Conservation (phyloP, 2,329 filamentous ascomycete species). For the Penicillium sp. region DNA sequence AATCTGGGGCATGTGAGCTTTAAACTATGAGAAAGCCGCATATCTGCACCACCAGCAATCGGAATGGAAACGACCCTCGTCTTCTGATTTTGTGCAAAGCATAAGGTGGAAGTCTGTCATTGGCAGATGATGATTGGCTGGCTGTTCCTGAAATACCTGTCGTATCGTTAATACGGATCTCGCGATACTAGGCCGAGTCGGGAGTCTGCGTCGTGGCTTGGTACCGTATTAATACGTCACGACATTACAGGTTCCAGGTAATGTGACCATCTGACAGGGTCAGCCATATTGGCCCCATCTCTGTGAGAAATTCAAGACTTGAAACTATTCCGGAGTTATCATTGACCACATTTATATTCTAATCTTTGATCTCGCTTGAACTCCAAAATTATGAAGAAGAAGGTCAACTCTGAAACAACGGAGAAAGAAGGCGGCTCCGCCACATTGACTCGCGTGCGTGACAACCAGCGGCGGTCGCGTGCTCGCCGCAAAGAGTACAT, state of each 20-base stretch:
- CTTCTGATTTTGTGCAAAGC: constrained; percentile 3
- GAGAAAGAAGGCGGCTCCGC: background rate
- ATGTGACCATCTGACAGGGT: background rate
- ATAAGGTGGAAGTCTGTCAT: background rate
- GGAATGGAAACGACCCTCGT: background rate
- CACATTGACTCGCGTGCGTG: background rate
- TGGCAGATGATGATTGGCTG: constrained; percentile 2
- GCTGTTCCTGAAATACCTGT: background rate
- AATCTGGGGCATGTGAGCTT: background rate
- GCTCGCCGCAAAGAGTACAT: background rate
- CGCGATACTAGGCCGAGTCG: background rate
- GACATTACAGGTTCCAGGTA: background rate
- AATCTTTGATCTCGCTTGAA: background rate
- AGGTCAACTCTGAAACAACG: background rate
- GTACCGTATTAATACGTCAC: background rate
- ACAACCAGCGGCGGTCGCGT: constrained; percentile 7
- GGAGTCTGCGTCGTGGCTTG: background rate
- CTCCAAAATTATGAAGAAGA: background rate
- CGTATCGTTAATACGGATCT: background rate
- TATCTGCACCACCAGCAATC: background rate
- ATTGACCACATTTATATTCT: background rate
- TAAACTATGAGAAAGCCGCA: constrained; percentile 5
- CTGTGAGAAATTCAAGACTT: background rate
- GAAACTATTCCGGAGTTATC: background rate
- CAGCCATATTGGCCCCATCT: background rate